These are phyloP conservation scores for Scenedesmus sp. DNA, from an alignment of 163 green algal genomes.

Conservation along the genomic window DNA sequence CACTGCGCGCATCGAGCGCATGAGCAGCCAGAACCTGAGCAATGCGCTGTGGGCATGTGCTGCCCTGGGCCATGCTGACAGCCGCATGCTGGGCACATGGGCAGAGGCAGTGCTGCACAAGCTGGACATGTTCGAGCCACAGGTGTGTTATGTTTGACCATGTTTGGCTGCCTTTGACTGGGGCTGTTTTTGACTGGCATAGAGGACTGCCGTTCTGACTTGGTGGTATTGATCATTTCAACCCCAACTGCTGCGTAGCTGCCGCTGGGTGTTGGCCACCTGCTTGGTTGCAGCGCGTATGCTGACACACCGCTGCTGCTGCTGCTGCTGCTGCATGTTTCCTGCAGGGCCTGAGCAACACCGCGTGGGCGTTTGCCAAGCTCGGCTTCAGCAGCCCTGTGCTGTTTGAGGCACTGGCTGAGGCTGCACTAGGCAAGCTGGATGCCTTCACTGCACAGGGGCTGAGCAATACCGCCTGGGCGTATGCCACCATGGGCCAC, in stretches of 20 bases:
- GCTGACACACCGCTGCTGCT: neutral
- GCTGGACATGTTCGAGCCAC: constrained; percentile 61
- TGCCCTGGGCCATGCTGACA: constrained; percentile 29
- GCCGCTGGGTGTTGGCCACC: too few relatives aligned
- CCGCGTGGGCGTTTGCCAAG: constrained; percentile 76
- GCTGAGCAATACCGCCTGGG: constrained; percentile 65
- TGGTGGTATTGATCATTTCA: neutral
- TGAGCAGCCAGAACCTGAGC: constrained; percentile 51
- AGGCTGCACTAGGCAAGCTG: constrained; percentile 53
- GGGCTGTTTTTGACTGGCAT: neutral
- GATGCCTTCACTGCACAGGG: constrained; percentile 65
- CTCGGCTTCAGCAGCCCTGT: constrained; percentile 47
- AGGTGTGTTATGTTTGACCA: constrained; percentile 12
- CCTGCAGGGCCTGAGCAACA: constrained; percentile 71
- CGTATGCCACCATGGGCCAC: constrained; percentile 66
- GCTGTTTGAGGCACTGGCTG: constrained; percentile 46
- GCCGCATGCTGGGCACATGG: constrained; percentile 20
- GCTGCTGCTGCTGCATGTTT: constrained; percentile 57
- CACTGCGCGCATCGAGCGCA: constrained; percentile 37
- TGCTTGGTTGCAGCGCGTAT: neutral
- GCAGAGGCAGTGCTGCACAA: constrained; percentile 52
- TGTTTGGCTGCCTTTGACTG: neutral
- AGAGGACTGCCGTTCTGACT: constrained; percentile 3
- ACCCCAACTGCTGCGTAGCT: too few relatives aligned
- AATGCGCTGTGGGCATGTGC: constrained; percentile 52